These are phyloP conservation scores for Akanthomyces muscarius DNA, from an alignment of 2,329 filamentous ascomycete species.

Conservation along the genomic window DNA sequence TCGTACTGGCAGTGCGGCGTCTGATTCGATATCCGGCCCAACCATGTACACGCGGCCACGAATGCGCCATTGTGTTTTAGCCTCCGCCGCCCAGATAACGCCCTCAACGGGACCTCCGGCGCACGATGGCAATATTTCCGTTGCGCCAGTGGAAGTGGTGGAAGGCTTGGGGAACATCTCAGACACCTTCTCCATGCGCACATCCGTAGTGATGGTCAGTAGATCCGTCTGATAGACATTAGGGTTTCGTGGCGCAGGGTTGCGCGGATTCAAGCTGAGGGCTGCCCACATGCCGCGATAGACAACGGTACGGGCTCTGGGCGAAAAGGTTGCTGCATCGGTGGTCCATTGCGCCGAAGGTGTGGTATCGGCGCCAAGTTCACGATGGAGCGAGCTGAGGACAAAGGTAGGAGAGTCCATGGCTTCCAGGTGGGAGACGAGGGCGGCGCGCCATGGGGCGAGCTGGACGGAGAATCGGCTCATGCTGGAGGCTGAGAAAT, in stretches of 20 bases:
- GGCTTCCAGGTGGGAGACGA: conserved; percentile 46
- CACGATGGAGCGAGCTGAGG: conserved; percentile 46
- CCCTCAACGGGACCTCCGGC: conserved; percentile 74
- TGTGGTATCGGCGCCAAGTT: conserved; percentile 10
- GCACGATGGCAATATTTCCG: conserved; percentile 38
- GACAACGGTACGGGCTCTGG: conserved; percentile 73
- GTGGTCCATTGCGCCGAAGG: conserved; percentile 28
- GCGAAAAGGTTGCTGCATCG: conserved; percentile 42
- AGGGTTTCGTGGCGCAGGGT: conserved; percentile 69
- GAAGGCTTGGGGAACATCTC: conserved; percentile 58
- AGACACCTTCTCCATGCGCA: conserved; percentile 75
- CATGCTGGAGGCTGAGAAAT: conserved; percentile 27
- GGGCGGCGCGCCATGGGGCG: conserved; percentile 51
- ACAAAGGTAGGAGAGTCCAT: conserved; percentile 48
- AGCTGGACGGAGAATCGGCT: conserved; percentile 25
- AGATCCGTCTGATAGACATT: conserved; percentile 68
- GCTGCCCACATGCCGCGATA: conserved; percentile 80
- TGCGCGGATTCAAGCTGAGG: conserved; percentile 67
- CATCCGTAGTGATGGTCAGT: conserved; percentile 81
- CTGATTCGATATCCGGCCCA: conserved; percentile 59
- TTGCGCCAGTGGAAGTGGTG: not conserved
- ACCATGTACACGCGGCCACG: conserved; percentile 73
- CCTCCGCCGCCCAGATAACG: conserved; percentile 72
- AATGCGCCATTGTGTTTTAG: conserved; percentile 78
- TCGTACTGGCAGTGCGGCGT: conserved; percentile 46